These are phyloP conservation scores for Bipolaris victoriae DNA, from an alignment of 2,329 filamentous ascomycete species.

Conservation along the genomic window DNA sequence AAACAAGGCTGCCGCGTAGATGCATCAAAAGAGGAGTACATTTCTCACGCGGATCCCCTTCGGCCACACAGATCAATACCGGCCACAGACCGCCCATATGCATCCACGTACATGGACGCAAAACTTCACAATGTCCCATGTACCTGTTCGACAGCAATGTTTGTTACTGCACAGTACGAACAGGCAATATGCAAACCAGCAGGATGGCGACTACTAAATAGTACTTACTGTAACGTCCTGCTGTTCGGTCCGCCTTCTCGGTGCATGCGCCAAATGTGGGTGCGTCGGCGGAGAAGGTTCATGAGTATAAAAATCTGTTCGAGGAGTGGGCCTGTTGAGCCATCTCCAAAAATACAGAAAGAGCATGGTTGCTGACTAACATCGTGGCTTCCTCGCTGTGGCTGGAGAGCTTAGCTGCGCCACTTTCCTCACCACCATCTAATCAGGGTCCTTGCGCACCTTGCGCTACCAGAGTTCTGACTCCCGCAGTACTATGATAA, in stretches of 20 bases:
- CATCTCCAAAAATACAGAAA: neutral
- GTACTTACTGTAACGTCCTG: neutral
- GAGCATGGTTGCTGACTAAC: constrained; percentile 1
- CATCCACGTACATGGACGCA: neutral
- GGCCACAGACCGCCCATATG: neutral
- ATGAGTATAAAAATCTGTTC: neutral
- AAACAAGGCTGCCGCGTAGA: neutral
- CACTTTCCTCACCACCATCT: neutral
- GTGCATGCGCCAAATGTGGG: neutral
- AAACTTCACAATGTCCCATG: neutral
- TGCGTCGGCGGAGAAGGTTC: neutral
- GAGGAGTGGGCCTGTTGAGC: neutral
- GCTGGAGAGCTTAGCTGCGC: neutral
- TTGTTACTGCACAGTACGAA: neutral
- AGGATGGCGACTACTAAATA: neutral
- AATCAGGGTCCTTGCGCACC: neutral
- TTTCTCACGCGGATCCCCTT: neutral
- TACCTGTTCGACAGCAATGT: neutral
- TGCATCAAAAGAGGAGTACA: neutral
- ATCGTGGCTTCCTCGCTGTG: neutral
- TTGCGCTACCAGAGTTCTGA: neutral
- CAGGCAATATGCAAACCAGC: neutral
- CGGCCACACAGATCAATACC: neutral
- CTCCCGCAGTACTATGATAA: neutral
- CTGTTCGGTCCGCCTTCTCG: neutral